Conservation (phyloP, 192 early-diverging fungal species). For the Coemansia sp. region DNA sequence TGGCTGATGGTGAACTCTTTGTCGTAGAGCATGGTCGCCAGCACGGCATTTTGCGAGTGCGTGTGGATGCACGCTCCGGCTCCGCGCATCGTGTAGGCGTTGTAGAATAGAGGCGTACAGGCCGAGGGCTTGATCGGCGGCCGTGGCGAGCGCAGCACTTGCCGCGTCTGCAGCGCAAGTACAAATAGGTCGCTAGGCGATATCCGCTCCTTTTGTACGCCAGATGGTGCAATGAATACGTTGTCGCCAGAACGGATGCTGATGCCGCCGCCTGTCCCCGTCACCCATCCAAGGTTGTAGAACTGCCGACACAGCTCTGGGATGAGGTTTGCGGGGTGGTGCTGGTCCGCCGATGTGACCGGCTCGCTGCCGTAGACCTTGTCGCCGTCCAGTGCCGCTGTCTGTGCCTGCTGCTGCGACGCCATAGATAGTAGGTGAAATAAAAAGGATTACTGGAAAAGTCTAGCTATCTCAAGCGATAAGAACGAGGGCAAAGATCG, state of each 20-base stretch:
- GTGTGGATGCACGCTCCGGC: conserved; percentile 95
- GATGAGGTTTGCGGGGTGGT: conserved; percentile 82
- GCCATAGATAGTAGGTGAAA: not conserved
- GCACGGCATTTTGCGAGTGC: conserved; percentile 93
- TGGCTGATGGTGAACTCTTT: conserved; percentile 84
- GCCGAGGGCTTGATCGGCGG: conserved; percentile 76
- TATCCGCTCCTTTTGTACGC: conserved; percentile 96
- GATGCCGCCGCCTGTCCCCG: conserved; percentile 91
- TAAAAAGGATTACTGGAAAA: not conserved
- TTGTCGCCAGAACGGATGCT: conserved; percentile 70
- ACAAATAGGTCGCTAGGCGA: conserved; percentile 82
- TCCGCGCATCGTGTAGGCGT: conserved; percentile 79
- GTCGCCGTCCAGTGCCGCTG: not conserved
- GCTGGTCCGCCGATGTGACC: conserved; percentile 56
- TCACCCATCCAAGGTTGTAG: conserved; percentile 92
- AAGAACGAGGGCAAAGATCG: too few species aligned
- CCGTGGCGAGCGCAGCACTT: conserved; percentile 67
- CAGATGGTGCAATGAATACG: conserved; percentile 87
- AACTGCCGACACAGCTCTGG: conserved; percentile 88
- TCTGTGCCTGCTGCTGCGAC: not conserved
- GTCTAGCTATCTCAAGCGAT: not conserved
- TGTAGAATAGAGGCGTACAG: conserved; percentile 94
- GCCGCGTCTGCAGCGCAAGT: conserved; percentile 57
- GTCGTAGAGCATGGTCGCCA: conserved; percentile 84
- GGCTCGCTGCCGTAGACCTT: conserved; percentile 30